Evolutionary conservation across 345 rosid species (phyloP).

Genomic region (Gynandropsis gynandra): DNA sequence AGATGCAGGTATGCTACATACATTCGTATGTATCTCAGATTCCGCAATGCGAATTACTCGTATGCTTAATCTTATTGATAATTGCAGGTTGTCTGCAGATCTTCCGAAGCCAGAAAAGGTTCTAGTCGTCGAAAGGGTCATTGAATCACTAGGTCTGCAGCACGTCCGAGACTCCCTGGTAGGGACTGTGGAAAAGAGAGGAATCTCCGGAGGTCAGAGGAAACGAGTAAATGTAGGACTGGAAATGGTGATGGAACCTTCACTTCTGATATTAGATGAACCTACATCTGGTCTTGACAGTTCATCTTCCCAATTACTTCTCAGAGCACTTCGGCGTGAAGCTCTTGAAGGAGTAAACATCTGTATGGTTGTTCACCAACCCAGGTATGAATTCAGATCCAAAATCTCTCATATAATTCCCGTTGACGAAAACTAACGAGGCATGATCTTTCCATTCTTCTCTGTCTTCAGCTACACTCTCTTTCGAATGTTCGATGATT

Average conservation of each 20-base stretch:
- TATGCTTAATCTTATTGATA: slow-evolving; percentile 1
- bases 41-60: not conserved
- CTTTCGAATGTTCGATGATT: slow-evolving; percentile 92
- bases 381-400: slow-evolving; percentile 48
- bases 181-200: slow-evolving; percentile 94
- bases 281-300: slow-evolving; percentile 99
- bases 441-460: slow-evolving; percentile 7
- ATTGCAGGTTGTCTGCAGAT: slow-evolving; percentile 60
- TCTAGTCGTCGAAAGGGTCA: slow-evolving; percentile 91
- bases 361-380: slow-evolving; percentile 94
- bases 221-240: slow-evolving; percentile 97
- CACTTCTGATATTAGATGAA: slow-evolving; percentile 92
- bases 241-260: slow-evolving; percentile 99
- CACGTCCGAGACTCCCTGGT: slow-evolving; percentile 77
- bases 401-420: too few relatives aligned
- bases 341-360: slow-evolving; percentile 98
- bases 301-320: slow-evolving; percentile 88
- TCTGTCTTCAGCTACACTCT: slow-evolving; percentile 61
- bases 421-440: not conserved
- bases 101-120: slow-evolving; percentile 73
- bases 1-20: slow-evolving; percentile 74
- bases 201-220: slow-evolving; percentile 99
- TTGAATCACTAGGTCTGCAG: slow-evolving; percentile 83
- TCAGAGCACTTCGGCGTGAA: slow-evolving; percentile 94
- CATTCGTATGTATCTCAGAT: slow-evolving; percentile 5